Evolutionary conservation across 768 basidiomycete genomes (phyloP), one percentile per base, ranked within the genome.

Genomic region (Mycena epipterygia): DNA sequence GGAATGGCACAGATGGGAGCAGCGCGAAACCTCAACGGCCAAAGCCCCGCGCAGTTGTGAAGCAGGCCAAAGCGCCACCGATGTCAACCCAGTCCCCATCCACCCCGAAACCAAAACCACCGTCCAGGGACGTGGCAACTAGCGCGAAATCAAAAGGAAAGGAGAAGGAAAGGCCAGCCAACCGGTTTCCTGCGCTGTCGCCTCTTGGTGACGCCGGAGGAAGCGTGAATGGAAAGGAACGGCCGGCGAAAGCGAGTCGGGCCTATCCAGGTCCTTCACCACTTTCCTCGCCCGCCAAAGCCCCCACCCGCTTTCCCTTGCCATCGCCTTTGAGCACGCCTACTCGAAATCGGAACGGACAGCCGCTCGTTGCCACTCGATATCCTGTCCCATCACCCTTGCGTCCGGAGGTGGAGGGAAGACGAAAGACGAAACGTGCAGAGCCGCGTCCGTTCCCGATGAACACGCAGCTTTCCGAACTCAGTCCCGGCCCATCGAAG

Each of bases 371-470:
- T 42, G 6, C n/a, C 29, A 57, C 19, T n/a, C 44, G 33, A 19
- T 67, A 62, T 44, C 70, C 70, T 5, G 59, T 32, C 16, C 71
- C 66, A 1, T 72, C 71, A 14, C 70, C 70, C 0, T 51, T 71
- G 59, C 56, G 49, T 39, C 16, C n/a, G 23, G 60, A 25, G 3
- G 5, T 25, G 19, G 46, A 46, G 21, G 25, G 19, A 30, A 56
- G 39, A 5, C 27, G 13, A 16, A 41, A 46, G 53, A 16, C 35
- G 52, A 68, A 69, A 48, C 53, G 5, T 12, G n/a, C 9, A 23
- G 48, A 62, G 32, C 39, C 35, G 33, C 51, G 27, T 12, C 67
- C 71, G 33, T 73, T 73, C 49, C 68, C 72, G n/a, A 73, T 73
- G 68, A 51, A 58, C 53, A 52, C 33, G 29, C 52, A 69, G 32